A percentile compares a stretch with the other conserved stretches of the same genome.
These are phyloP conservation scores for Aspergillus ochraceoroseus DNA, from an alignment of 2,329 filamentous ascomycete genomes.

Conservation along the genomic window DNA sequence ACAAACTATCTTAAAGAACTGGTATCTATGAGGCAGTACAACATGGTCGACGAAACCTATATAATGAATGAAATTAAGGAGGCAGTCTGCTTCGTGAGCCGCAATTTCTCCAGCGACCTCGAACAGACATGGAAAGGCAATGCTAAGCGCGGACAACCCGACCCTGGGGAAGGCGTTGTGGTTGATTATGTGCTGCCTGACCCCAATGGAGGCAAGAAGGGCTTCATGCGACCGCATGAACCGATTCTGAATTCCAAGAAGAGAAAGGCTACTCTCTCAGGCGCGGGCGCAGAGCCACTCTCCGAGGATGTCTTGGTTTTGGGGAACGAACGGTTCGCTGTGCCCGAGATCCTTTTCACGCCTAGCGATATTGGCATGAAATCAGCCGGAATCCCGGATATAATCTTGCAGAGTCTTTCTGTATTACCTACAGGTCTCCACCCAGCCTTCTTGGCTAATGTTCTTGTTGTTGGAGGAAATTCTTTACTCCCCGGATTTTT, in stretches of 20 bases:
- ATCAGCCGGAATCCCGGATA: slow-evolving; percentile 74
- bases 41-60: slow-evolving; percentile 89
- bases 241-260: slow-evolving; percentile 55
- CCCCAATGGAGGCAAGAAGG: slow-evolving; percentile 58
- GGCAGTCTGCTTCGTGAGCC: slow-evolving; percentile 73
- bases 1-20: slow-evolving; percentile 90
- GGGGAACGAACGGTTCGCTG: slow-evolving; percentile 83
- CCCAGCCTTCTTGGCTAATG: slow-evolving; percentile 77
- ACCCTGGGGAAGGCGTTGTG: slow-evolving; percentile 52
- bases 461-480: slow-evolving; percentile 85
- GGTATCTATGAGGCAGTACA: slow-evolving; percentile 85
- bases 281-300: slow-evolving; percentile 44
- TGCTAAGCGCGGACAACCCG: slow-evolving; percentile 37
- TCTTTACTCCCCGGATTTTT: slow-evolving; percentile 74
- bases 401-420: slow-evolving; percentile 73
- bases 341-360: slow-evolving; percentile 85
- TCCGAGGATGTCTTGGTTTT: slow-evolving; percentile 79
- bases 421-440: slow-evolving; percentile 75
- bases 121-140: slow-evolving; percentile 81
- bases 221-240: slow-evolving; percentile 73
- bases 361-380: slow-evolving; percentile 80
- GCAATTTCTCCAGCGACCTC: slow-evolving; percentile 70
- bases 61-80: slow-evolving; percentile 97
- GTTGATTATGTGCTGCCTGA: slow-evolving; percentile 93
- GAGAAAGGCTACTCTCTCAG: slow-evolving; percentile 47